phyloP scores from a whole-genome alignment of 208 protist genomes.

The Crithidia bombi region DNA sequence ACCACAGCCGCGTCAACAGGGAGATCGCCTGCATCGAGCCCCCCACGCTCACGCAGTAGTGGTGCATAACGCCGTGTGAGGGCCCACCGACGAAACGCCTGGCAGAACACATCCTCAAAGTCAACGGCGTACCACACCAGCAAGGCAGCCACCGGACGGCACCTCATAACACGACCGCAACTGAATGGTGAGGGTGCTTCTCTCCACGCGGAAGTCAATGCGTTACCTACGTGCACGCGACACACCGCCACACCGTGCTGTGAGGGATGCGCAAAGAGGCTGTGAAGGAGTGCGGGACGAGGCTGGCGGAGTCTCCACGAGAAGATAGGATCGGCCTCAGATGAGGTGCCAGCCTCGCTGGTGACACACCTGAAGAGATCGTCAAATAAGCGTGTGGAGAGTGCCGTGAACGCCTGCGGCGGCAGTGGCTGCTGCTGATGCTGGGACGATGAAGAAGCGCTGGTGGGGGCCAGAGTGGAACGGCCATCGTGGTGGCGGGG shows the following conservation, averaged over 20 bases:
- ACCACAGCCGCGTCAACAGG: slow-evolving; percentile 6
- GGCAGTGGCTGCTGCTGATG: neutral
- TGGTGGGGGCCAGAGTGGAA: too few relatives aligned
- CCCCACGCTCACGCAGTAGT: neutral
- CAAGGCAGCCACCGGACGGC: slow-evolving; percentile 9
- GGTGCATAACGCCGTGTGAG: slow-evolving; percentile 1
- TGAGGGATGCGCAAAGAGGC: slow-evolving; percentile 13
- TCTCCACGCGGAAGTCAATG: neutral
- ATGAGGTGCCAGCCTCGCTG: neutral
- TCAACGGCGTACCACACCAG: slow-evolving; percentile 27
- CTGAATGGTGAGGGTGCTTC: neutral
- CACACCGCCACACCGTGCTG: slow-evolving; percentile 21
- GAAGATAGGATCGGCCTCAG: too few relatives aligned
- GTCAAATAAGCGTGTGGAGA: neutral
- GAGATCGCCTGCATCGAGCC: neutral
- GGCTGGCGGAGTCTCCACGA: neutral
- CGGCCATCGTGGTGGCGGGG: neutral
- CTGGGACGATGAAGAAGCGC: neutral
- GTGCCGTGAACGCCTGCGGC: neutral
- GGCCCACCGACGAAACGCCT: slow-evolving; percentile 5
- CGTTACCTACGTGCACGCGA: slow-evolving; percentile 10
- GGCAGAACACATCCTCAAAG: slow-evolving; percentile 15
- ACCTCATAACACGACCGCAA: neutral
- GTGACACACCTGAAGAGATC: neutral
- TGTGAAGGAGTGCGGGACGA: neutral